Evolutionary conservation across 257 asterid species (phyloP), one percentile per base, ranked within the genome.

Genomic region (Forsythia suspensa): DNA sequence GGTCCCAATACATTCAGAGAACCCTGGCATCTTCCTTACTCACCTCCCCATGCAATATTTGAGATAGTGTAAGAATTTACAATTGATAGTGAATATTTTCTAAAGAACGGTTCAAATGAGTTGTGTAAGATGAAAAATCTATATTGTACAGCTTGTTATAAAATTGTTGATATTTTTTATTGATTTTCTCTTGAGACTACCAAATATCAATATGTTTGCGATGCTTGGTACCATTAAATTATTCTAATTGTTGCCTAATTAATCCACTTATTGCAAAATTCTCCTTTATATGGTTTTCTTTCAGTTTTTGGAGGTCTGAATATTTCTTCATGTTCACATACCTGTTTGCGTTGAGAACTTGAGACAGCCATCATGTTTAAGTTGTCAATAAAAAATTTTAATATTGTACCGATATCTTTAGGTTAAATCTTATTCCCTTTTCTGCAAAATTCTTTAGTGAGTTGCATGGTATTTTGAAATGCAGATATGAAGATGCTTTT

Each of bases 21-120:
- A 90, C 98, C 98, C 76, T 94, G 98, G 97, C 98, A 94, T 87
- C 97, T 94, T 85, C 94, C 97, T 67, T 94, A 92, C 86, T 92
- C 97, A 76, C 98, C 97, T 79, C 92, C 97, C 40, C 76, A 88
- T 77, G 96, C 97, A 73, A 92, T 94, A 85, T 83, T 91, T 82
- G 94, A 89, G 90, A 94, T 94, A 38, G 98, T 94, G 98, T 94
- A 94, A 91, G 96, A 75, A 80, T 36, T 59, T 71, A 55, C 59
- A 70, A 52, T n/a, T 82, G 66, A 74, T 68, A 63, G 65, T 44
- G 69, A 70, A 74, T 55, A 9, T 51, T 59, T 48, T 59, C 42
- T 9, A 0, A 61, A 40, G 57, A 51, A 11, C 41, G 46, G 68
- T 75, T 71, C 72, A 76, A 72, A 65, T 75, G 51, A 73, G 55